Evolutionary conservation across 208 protist genomes (phyloP).

Genomic region (Crithidia thermophila): DNA sequence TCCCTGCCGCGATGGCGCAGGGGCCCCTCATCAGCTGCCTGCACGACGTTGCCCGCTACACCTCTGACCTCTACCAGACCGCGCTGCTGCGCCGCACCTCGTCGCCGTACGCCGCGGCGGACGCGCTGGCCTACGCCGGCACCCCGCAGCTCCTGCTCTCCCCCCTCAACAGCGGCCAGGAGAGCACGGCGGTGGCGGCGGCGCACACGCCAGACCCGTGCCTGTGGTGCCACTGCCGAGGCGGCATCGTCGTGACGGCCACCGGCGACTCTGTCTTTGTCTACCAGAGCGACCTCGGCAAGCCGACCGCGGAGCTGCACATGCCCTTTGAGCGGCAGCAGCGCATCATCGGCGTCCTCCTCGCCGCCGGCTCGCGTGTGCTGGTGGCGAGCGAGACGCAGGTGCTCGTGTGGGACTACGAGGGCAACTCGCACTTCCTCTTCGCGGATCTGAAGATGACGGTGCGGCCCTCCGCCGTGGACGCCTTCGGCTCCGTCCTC

Average conservation of each 20-base stretch:
- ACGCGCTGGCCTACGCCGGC: conserved; percentile 21
- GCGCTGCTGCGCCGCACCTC: conserved; percentile 50
- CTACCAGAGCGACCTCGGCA: conserved; percentile 47
- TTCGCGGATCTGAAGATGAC: conserved; percentile 50
- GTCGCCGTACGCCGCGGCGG: conserved; percentile 48
- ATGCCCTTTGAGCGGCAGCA: conserved; percentile 71
- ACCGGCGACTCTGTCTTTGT: conserved; percentile 59
- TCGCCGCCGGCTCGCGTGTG: conserved; percentile 64
- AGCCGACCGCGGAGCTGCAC: conserved; percentile 40
- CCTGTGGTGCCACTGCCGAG: conserved; percentile 46
- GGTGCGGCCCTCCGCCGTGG: conserved; percentile 32
- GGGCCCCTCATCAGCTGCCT: conserved; percentile 45
- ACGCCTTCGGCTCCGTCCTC: conserved; percentile 58
- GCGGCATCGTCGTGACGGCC: conserved; percentile 56
- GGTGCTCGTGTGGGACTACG: conserved; percentile 81
- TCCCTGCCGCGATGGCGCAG: conserved; percentile 40
- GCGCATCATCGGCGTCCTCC: conserved; percentile 55
- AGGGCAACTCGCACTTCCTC: conserved; percentile 50
- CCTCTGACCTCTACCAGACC: conserved; percentile 66
- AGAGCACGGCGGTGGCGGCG: conserved; percentile 49
- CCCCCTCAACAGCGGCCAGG: conserved; percentile 59
- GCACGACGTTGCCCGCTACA: conserved; percentile 51
- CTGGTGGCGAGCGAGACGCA: conserved; percentile 60
- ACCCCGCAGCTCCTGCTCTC: conserved; percentile 63
- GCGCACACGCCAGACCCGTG: conserved; percentile 25